phyloP scores from a whole-genome alignment of 179 eudicot genomes.

The Silene coronaria region DNA sequence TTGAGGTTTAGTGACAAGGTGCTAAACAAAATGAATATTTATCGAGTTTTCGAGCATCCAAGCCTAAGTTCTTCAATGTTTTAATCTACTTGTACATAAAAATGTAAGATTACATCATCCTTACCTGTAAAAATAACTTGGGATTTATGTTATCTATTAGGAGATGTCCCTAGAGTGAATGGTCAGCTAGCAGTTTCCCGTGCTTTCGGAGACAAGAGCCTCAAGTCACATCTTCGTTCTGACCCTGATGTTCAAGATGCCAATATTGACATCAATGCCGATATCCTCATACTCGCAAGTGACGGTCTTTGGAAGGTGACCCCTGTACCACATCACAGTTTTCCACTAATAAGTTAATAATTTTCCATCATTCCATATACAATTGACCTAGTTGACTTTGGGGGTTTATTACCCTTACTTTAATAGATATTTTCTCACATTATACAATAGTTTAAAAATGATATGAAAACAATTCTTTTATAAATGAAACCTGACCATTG shows the following conservation, averaged over 20 bases:
- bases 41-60: background rate
- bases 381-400: too few species aligned
- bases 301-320: constrained; percentile 54
- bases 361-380: background rate
- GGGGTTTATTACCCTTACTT: too few species aligned
- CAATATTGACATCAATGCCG: constrained; percentile 27
- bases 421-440: too few species aligned
- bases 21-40: background rate
- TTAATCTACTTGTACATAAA: background rate
- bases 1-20: background rate
- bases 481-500: too few species aligned
- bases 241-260: constrained; percentile 37
- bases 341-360: background rate
- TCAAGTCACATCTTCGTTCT: constrained; percentile 42
- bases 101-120: background rate
- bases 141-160: constrained; percentile 19
- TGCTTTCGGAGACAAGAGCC: constrained; percentile 49
- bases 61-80: background rate
- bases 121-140: background rate
- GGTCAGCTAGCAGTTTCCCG: constrained; percentile 52
- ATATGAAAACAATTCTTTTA: too few species aligned
- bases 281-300: constrained; percentile 41
- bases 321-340: background rate
- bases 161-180: constrained; percentile 48
- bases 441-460: too few species aligned